phyloP scores from a whole-genome alignment of 1,284 basidiomycete species.

The Cutaneotrichosporon arboriforme region DNA sequence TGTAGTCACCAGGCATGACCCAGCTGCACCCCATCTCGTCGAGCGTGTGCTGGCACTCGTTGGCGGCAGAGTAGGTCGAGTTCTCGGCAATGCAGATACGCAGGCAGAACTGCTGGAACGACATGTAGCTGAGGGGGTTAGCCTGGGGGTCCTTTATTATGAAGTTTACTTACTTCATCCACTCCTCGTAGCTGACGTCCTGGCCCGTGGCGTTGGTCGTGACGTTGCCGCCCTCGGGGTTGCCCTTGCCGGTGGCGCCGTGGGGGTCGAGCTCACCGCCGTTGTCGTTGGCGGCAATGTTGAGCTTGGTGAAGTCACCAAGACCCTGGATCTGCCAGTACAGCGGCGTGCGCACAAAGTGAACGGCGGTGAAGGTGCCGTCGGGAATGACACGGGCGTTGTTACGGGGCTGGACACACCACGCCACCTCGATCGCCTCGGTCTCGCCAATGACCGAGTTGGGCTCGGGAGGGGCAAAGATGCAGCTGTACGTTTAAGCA shows the following conservation, averaged over 20 bases:
- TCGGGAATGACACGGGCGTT: constrained; percentile 53
- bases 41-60: constrained; percentile 45
- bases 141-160: neutral
- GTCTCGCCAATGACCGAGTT: constrained; percentile 51
- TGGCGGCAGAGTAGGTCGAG: constrained; percentile 39
- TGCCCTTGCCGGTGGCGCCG: constrained; percentile 50
- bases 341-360: constrained; percentile 52
- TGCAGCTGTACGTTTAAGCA: constrained; percentile 29
- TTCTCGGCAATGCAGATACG: constrained; percentile 48
- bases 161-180: constrained; percentile 47
- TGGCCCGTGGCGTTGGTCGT: constrained; percentile 51
- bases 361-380: constrained; percentile 50
- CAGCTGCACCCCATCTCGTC: constrained; percentile 50
- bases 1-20: constrained; percentile 51
- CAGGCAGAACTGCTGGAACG: constrained; percentile 48
- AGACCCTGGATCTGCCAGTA: constrained; percentile 52
- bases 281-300: constrained; percentile 47
- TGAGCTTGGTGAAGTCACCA: constrained; percentile 50
- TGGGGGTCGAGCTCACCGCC: constrained; percentile 53
- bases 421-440: constrained; percentile 54
- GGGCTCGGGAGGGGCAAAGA: constrained; percentile 52
- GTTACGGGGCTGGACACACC: constrained; percentile 55
- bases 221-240: constrained; percentile 54
- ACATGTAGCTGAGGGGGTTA: constrained; percentile 43
- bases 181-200: constrained; percentile 53